Percentiles rank a stretch among this genome's conserved stretches.
Evolutionary conservation across 495 filamentous ascomycete genomes (phyloP).

Genomic region (Xylaria scruposa): DNA sequence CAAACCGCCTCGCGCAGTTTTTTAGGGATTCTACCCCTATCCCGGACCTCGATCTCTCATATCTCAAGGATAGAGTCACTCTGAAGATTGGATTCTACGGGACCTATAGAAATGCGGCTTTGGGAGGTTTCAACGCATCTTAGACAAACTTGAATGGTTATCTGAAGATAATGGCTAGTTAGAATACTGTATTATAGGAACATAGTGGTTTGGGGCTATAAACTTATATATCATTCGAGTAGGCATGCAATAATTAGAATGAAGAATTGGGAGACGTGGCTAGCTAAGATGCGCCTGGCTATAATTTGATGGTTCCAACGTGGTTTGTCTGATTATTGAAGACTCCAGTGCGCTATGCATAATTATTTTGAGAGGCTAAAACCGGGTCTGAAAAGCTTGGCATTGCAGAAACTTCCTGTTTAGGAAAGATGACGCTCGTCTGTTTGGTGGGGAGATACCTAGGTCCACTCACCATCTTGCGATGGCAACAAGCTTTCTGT

Average conservation of each 20-base stretch:
- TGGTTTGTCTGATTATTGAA: neutral
- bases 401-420: neutral
- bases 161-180: neutral
- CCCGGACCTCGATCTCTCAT: neutral
- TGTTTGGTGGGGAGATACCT: neutral
- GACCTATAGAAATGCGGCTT: neutral
- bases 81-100: slow-evolving; percentile 1
- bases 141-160: neutral
- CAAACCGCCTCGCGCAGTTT: neutral
- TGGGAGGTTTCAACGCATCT: neutral
- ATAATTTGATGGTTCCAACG: neutral
- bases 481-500: neutral
- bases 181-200: neutral
- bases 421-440: slow-evolving; percentile 10
- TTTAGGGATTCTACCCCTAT: neutral
- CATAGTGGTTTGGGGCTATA: neutral
- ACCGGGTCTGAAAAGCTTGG: neutral
- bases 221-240: no score
- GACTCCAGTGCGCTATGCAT: neutral
- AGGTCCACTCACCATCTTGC: neutral
- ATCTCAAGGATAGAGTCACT: neutral
- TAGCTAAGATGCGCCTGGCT: neutral
- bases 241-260: no score
- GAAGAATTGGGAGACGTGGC: neutral
- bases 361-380: neutral